phyloP scores from a whole-genome alignment of 345 rosid genomes.

The Zanthoxylum bungeanum region DNA sequence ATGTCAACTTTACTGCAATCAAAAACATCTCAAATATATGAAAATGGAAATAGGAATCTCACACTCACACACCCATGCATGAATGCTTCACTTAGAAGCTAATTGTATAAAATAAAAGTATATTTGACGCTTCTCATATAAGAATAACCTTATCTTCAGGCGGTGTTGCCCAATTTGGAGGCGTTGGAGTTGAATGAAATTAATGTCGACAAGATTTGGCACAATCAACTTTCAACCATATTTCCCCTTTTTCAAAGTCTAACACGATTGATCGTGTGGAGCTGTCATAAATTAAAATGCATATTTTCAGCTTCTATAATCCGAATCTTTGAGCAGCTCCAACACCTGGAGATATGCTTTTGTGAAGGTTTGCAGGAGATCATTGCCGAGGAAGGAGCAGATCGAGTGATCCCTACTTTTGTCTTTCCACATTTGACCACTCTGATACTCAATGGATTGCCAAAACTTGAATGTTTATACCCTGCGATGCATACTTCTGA shows the following conservation, averaged over 20 bases:
- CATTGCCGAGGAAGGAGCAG: constrained; percentile 13
- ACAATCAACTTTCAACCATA: not conserved
- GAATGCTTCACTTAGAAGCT: no score
- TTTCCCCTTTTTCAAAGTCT: not conserved
- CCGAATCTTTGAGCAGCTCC: not conserved
- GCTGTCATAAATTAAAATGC: not conserved
- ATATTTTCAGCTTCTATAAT: not conserved
- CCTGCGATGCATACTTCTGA: constrained; percentile 14
- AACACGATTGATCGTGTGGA: not conserved
- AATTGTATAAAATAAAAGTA: no score
- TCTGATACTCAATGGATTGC: not conserved
- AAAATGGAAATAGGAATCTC: not conserved
- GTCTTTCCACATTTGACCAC: constrained; percentile 16
- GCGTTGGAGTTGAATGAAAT: not conserved
- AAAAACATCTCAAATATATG: no score
- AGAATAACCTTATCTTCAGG: constrained; percentile 5
- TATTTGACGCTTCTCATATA: no score
- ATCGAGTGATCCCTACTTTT: not conserved
- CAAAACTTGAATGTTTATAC: constrained; percentile 20
- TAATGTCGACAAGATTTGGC: constrained; percentile 8
- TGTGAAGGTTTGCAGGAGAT: not conserved
- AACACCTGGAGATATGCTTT: rapidly evolving
- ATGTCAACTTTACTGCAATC: no score
- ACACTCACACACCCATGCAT: no score
- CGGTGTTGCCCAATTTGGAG: constrained; percentile 19